Conservation (phyloP, 306 rosid genomes). For the Dryas drummondii region DNA sequence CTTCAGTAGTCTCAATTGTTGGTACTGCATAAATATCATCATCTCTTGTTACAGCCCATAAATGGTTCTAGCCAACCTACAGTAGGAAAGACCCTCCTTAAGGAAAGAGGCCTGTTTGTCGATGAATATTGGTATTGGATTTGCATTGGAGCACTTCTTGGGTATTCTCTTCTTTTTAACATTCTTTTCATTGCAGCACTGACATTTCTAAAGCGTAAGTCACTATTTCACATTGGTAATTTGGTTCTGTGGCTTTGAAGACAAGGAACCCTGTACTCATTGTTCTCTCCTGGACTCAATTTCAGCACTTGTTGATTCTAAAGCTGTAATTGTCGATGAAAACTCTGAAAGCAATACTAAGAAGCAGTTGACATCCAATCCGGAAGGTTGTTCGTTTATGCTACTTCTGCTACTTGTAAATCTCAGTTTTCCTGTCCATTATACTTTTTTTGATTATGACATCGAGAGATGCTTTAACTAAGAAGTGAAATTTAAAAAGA, state of each 20-base stretch:
- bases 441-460: neutral
- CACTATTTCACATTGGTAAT: neutral
- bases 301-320: constrained; percentile 62
- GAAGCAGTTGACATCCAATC: constrained; percentile 6
- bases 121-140: constrained; percentile 80
- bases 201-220: constrained; percentile 66
- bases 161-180: constrained; percentile 65
- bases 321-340: constrained; percentile 48
- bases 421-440: neutral
- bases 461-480: neutral
- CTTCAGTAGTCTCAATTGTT: constrained; percentile 3
- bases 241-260: constrained; percentile 6
- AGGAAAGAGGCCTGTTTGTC: constrained; percentile 55
- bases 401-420: neutral
- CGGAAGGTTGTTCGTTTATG: neutral
- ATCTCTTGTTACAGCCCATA: constrained; percentile 30
- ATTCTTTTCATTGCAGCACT: constrained; percentile 47
- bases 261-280: neutral
- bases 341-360: constrained; percentile 22
- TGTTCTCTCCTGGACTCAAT: constrained; percentile 10
- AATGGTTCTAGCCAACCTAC: constrained; percentile 45
- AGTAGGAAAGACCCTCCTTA: constrained; percentile 68
- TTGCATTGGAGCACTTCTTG: constrained; percentile 66
- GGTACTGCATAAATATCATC: constrained; percentile 18
- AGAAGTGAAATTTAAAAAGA: too few relatives aligned